phyloP scores from a whole-genome alignment of 2,329 filamentous ascomycete genomes.

The Penicillium sp. region DNA sequence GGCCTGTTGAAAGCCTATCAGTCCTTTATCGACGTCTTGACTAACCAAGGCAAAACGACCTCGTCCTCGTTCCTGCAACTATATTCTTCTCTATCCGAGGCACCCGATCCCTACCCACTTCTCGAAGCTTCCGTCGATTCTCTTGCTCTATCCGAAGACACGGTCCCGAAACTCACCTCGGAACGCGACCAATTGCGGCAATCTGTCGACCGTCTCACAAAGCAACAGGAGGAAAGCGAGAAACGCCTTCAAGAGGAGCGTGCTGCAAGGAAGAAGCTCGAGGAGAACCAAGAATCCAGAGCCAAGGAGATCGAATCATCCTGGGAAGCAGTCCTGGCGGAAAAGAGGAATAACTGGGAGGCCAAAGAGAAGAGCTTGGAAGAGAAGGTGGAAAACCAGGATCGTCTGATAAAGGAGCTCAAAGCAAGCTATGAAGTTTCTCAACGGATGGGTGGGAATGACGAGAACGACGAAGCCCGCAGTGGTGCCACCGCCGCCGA shows the following conservation, averaged over 20 bases:
- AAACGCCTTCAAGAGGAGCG: conserved; percentile 76
- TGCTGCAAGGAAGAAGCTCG: conserved; percentile 67
- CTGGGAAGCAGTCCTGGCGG: conserved; percentile 84
- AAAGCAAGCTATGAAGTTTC: conserved; percentile 97
- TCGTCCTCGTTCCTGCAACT: conserved; percentile 90
- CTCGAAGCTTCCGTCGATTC: conserved; percentile 96
- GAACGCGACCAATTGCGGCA: conserved; percentile 88
- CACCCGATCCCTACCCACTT: conserved; percentile 91
- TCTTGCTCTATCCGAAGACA: conserved; percentile 87
- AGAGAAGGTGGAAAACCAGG: conserved; percentile 92
- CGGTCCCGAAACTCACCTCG: conserved; percentile 79
- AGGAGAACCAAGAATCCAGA: conserved; percentile 72
- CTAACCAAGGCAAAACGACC: conserved; percentile 91
- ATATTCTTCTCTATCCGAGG: conserved; percentile 91
- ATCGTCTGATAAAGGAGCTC: conserved; percentile 85
- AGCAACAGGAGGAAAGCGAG: conserved; percentile 81
- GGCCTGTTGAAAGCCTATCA: conserved; percentile 92
- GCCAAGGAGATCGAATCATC: conserved; percentile 88
- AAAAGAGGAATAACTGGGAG: conserved; percentile 96
- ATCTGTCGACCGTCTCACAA: conserved; percentile 70
- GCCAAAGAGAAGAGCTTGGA: conserved; percentile 87
- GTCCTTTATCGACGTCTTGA: conserved; percentile 92
- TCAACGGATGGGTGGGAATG: conserved; percentile 76
- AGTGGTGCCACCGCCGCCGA: conserved; percentile 79
- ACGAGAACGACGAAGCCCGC: conserved; percentile 60